Base-by-base conservation (phyloP, 164 flowering plant genomes). In the Tetrastigma voinierianum region DNA sequence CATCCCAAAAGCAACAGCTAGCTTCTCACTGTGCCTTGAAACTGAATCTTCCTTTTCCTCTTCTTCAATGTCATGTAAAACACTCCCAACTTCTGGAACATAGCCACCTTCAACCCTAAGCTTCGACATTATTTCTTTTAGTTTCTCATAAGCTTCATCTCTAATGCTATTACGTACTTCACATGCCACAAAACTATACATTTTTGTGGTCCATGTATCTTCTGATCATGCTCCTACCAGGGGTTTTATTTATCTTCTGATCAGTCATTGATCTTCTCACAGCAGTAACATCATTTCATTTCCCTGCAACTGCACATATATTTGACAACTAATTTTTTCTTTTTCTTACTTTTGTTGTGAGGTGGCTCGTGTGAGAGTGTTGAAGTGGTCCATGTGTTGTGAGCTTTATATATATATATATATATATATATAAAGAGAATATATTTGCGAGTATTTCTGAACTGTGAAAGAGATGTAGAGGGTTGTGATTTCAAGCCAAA, bases 181-280 rank as follows among this genome's bases (percentile, higher is more conserved):
- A 18, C 89, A 88, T 2, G 80, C 87, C 51, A 81, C 76, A 72
- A 89, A 87, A 44, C 70, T 76, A 70, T 86, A 81, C 77, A 85
- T 71, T 64, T 72, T 83, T 87, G 62, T 85, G n/a, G n/a, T n/a
- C n/a, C n/a, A n/a, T n/a, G n/a, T 84, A 51, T 84, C 83, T 72
- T 88, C 90, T n/a, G 45, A 88, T 84, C 80, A 78, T 72, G 70
- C 96, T 90, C 92, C 92, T 85, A 57, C 90, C 93, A 6, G 93
- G 90, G 56, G 62, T 61, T 72, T 90, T 90, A 59, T 62, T 82
- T 15, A 87, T 67, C 49, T 65, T 75, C 49, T 58, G 74, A 25
- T 75, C 74, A 21, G 62, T 61, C 96, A 87, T 85, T 45, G 86
- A 83, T 59, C 70, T 80, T 75, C 96, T 85, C 56, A 89, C 78